Conservation (phyloP, 2,329 filamentous ascomycete species). For the Hymenoscyphus occultus region DNA sequence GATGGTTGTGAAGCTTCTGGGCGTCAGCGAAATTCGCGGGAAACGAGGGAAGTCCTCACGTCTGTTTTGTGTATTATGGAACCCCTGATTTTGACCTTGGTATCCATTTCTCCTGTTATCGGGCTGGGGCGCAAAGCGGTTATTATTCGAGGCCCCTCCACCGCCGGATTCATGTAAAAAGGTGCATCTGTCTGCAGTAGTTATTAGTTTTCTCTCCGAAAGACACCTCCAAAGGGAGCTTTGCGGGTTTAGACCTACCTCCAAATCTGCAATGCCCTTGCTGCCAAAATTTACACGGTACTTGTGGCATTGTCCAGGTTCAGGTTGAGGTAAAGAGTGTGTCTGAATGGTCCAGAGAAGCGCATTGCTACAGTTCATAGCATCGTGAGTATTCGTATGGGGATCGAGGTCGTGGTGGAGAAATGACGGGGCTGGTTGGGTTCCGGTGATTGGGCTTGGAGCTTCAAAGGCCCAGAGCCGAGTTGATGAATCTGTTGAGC, state of each 20-base stretch:
- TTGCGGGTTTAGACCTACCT: slow-evolving; percentile 20
- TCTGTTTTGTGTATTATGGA: slow-evolving; percentile 12
- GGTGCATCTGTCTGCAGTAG: slow-evolving; percentile 14
- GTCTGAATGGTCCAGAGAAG: slow-evolving; percentile 6
- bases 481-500: not conserved
- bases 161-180: not conserved
- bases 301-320: slow-evolving; percentile 20
- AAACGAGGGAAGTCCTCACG: not conserved
- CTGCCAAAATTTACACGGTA: slow-evolving; percentile 58
- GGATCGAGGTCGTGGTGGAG: not conserved
- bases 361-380: slow-evolving; percentile 15
- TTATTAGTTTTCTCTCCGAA: not conserved
- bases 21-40: not conserved
- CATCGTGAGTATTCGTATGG: not conserved
- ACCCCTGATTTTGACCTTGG: not conserved
- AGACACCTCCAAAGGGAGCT: not conserved
- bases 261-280: slow-evolving; percentile 59
- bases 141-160: slow-evolving; percentile 31
- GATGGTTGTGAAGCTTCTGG: not conserved
- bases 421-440: not conserved
- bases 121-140: slow-evolving; percentile 33
- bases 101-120: slow-evolving; percentile 21
- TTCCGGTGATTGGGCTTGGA: not conserved
- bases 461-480: not conserved
- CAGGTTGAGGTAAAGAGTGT: slow-evolving; percentile 9